phyloP scores from a whole-genome alignment of 2,329 filamentous ascomycete species.

The Colletotrichum lentis region DNA sequence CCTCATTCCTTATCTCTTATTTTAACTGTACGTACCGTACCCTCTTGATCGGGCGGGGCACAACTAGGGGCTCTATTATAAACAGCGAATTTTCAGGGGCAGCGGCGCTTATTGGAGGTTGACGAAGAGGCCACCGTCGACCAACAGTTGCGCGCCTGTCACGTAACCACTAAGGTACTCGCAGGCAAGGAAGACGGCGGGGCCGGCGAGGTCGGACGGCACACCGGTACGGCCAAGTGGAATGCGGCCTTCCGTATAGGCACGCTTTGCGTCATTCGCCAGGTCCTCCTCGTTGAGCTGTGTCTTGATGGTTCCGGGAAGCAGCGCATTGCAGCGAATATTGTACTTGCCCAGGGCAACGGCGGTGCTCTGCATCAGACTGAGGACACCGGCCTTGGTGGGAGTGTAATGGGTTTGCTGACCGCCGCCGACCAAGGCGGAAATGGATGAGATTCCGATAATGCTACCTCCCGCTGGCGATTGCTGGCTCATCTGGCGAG shows the following conservation, averaged over 20 bases:
- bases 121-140: constrained; percentile 89
- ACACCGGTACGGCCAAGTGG: constrained; percentile 78
- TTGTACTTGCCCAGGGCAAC: constrained; percentile 78
- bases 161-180: constrained; percentile 82
- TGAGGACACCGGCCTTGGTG: constrained; percentile 83
- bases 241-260: constrained; percentile 83
- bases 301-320: constrained; percentile 84
- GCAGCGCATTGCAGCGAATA: constrained; percentile 83
- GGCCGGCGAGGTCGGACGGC: constrained; percentile 79
- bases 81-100: neutral
- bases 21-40: neutral
- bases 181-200: constrained; percentile 84
- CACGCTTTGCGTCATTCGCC: constrained; percentile 73
- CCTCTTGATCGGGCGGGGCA: neutral
- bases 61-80: neutral
- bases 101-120: constrained; percentile 72
- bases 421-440: constrained; percentile 79
- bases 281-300: constrained; percentile 87
- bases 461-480: constrained; percentile 77
- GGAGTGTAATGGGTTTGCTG: constrained; percentile 87
- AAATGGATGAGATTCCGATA: constrained; percentile 78
- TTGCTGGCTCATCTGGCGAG: constrained; percentile 78
- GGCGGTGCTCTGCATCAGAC: constrained; percentile 83
- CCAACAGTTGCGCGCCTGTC: constrained; percentile 81
- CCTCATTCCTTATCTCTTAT: neutral